Evolutionary conservation across 2,329 filamentous ascomycete species (phyloP).

Genomic region (Calonectria hawksworthii): DNA sequence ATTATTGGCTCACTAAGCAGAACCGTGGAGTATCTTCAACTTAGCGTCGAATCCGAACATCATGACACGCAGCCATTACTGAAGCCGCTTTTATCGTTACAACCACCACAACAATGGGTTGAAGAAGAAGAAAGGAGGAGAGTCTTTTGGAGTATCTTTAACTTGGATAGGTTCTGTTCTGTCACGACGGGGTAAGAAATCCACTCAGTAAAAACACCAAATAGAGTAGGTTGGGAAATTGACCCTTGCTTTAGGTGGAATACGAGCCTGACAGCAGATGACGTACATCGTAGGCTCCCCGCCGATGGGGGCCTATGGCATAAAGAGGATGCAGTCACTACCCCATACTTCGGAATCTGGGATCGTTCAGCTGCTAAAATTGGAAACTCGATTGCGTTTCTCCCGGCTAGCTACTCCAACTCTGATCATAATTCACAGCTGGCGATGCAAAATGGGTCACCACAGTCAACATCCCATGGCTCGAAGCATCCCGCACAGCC

Average conservation of each 20-base stretch:
- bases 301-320: constrained; percentile 20
- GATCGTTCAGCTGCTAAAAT: constrained; percentile 23
- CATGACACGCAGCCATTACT: constrained; percentile 16
- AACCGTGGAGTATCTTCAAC: constrained; percentile 48
- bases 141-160: constrained; percentile 27
- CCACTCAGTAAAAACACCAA: rapidly evolving
- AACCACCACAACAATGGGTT: constrained; percentile 17
- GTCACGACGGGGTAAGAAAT: constrained; percentile 18
- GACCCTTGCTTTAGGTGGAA: constrained; percentile 10
- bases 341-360: constrained; percentile 25
- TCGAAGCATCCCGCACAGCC: not conserved
- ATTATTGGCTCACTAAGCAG: constrained; percentile 46
- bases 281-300: constrained; percentile 16
- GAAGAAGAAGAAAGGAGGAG: constrained; percentile 21
- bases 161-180: constrained; percentile 23
- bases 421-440: not conserved
- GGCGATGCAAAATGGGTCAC: constrained; percentile 1
- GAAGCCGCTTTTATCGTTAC: constrained; percentile 10
- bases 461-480: constrained; percentile 6
- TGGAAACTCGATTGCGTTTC: constrained; percentile 22
- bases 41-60: constrained; percentile 44
- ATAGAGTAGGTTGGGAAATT: not conserved
- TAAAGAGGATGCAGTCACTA: constrained; percentile 9
- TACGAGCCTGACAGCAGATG: constrained; percentile 18
- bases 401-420: constrained; percentile 1